phyloP scores from a whole-genome alignment of 768 basidiomycete genomes.

The Leucosporidium scottii region DNA sequence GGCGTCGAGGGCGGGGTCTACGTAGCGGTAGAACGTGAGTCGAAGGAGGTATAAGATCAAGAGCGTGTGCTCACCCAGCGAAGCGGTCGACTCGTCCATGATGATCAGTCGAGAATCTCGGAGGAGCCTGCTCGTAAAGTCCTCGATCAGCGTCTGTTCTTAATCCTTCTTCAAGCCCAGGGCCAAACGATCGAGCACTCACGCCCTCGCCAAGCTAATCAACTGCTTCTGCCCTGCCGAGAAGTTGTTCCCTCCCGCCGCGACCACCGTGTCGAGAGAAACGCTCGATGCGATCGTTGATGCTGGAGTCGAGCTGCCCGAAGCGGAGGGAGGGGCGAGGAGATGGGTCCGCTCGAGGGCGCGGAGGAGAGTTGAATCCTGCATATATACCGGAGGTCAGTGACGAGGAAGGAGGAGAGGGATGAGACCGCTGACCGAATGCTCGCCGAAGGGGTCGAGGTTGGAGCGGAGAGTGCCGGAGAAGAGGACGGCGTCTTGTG shows the following conservation, averaged over 20 bases:
- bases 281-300: background rate
- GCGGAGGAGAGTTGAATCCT: constrained; percentile 1
- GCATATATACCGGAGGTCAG: no score
- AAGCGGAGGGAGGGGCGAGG: background rate
- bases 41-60: constrained; percentile 37
- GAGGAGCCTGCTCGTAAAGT: constrained; percentile 36
- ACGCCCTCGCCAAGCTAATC: constrained; percentile 46
- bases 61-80: constrained; percentile 18
- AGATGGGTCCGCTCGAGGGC: constrained; percentile 15
- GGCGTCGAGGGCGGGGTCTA: constrained; percentile 39
- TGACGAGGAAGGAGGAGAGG: no score
- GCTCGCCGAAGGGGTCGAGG: constrained; percentile 25
- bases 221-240: constrained; percentile 47
- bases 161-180: no score
- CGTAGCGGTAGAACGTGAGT: constrained; percentile 44
- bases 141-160: no score
- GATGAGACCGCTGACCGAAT: background rate
- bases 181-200: no score
- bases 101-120: constrained; percentile 42
- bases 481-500: constrained; percentile 26
- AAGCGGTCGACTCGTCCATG: constrained; percentile 45
- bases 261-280: constrained; percentile 22
- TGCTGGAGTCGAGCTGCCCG: background rate
- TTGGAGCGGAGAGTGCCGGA: constrained; percentile 14
- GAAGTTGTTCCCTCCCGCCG: constrained; percentile 42